phyloP scores from a whole-genome alignment of 768 basidiomycete genomes.

The Lentinula lateritia region DNA sequence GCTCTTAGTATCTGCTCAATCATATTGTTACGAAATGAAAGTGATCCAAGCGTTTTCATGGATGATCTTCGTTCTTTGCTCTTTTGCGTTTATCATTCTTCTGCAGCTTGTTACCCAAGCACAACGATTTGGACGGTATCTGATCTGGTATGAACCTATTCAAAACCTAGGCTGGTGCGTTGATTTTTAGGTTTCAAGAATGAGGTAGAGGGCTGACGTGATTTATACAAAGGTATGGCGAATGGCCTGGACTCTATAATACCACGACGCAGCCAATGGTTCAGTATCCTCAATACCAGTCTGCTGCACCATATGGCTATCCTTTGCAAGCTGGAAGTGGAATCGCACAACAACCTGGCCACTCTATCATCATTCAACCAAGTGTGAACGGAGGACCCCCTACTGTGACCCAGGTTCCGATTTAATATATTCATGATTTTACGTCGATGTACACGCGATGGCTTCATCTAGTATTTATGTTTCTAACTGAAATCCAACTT shows the following conservation, averaged over 20 bases:
- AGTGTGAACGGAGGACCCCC: conserved; percentile 54
- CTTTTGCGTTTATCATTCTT: conserved; percentile 49
- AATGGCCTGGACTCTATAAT: conserved; percentile 61
- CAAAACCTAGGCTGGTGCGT: conserved; percentile 13
- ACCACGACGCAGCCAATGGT: conserved; percentile 23
- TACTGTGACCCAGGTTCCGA: conserved; percentile 56
- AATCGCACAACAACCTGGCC: conserved; percentile 49
- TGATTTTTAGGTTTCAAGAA: not conserved
- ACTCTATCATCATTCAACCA: conserved; percentile 66
- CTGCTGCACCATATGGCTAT: conserved; percentile 15
- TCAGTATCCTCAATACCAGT: conserved; percentile 28
- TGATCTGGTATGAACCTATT: conserved; percentile 58
- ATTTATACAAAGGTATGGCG: conserved; percentile 48
- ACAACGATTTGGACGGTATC: conserved; percentile 44
- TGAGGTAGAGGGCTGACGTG: not conserved
- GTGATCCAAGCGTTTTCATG: conserved; percentile 76
- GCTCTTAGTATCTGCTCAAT: conserved; percentile 43
- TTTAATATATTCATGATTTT: conserved; percentile 19
- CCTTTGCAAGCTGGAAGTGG: conserved; percentile 26
- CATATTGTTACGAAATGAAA: conserved; percentile 77
- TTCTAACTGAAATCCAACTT: not conserved
- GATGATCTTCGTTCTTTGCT: conserved; percentile 53
- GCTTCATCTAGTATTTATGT: not conserved
- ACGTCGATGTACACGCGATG: not conserved
- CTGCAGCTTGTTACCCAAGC: conserved; percentile 51